Evolutionary conservation across 73 alveolate species (phyloP).

Genomic region (Paraurostyla sp.): DNA sequence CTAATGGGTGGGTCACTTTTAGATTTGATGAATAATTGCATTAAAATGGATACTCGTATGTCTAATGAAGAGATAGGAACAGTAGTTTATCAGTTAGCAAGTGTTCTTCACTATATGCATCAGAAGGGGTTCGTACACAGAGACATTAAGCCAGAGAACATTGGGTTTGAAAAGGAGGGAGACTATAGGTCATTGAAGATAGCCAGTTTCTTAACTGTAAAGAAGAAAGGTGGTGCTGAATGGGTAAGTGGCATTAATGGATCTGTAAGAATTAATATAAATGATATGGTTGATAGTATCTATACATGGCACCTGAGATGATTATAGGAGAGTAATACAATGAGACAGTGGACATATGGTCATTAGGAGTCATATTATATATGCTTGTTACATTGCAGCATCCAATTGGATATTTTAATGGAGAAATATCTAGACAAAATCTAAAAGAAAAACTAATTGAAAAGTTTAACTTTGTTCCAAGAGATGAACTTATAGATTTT

Average conservation of each 20-base stretch:
- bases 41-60: constrained; percentile 2
- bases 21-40: constrained; percentile 43
- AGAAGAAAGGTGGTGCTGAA: neutral
- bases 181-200: constrained; percentile 36
- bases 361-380: constrained; percentile 53
- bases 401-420: constrained; percentile 61
- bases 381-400: constrained; percentile 49
- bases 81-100: constrained; percentile 44
- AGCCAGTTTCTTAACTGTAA: constrained; percentile 34
- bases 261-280: neutral
- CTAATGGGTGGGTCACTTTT: constrained; percentile 58
- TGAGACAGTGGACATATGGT: constrained; percentile 70
- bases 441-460: constrained; percentile 38
- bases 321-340: constrained; percentile 43
- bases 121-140: constrained; percentile 52
- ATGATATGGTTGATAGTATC: constrained; percentile 20
- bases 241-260: constrained; percentile 32
- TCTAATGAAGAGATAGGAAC: constrained; percentile 38
- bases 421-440: constrained; percentile 30
- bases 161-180: constrained; percentile 26
- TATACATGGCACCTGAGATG: constrained; percentile 75
- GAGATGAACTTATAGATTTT: constrained; percentile 49
- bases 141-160: constrained; percentile 71
- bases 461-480: constrained; percentile 24
- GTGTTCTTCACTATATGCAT: constrained; percentile 27